Evolutionary conservation across 2,329 filamentous ascomycete species (phyloP).

Genomic region (Paecilomyces variotii): DNA sequence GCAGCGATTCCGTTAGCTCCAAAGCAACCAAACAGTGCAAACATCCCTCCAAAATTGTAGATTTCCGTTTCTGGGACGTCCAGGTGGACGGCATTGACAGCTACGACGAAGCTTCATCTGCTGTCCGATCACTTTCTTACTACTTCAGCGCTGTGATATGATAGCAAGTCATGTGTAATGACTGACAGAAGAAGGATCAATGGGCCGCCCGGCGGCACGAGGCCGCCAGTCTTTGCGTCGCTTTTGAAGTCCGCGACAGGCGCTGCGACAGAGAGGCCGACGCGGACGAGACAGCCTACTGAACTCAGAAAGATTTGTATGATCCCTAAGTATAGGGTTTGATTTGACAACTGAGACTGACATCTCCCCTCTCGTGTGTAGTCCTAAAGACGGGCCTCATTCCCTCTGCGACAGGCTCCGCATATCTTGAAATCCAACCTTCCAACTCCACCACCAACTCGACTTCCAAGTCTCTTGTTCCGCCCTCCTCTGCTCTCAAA

Average conservation of each 20-base stretch:
- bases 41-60: slow-evolving; percentile 22
- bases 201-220: slow-evolving; percentile 70
- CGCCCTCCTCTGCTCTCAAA: slow-evolving; percentile 64
- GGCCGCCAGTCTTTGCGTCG: slow-evolving; percentile 60
- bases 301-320: slow-evolving; percentile 80
- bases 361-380: slow-evolving; percentile 29
- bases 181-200: slow-evolving; percentile 85
- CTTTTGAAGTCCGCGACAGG: slow-evolving; percentile 38
- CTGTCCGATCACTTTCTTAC: slow-evolving; percentile 1
- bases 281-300: slow-evolving; percentile 55
- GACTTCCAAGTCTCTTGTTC: slow-evolving; percentile 40
- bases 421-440: slow-evolving; percentile 53
- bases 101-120: neutral
- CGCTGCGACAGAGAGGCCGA: slow-evolving; percentile 41
- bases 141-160: slow-evolving; percentile 8
- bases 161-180: slow-evolving; percentile 43
- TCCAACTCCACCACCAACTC: slow-evolving; percentile 40
- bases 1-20: slow-evolving; percentile 1
- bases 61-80: slow-evolving; percentile 26
- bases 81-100: slow-evolving; percentile 2
- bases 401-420: slow-evolving; percentile 86
- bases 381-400: slow-evolving; percentile 87
- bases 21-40: slow-evolving; percentile 31
- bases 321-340: slow-evolving; percentile 23
- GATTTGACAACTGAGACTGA: slow-evolving; percentile 10